Conservation (phyloP, 257 asterid genomes). For the Lycium ferocissimum region DNA sequence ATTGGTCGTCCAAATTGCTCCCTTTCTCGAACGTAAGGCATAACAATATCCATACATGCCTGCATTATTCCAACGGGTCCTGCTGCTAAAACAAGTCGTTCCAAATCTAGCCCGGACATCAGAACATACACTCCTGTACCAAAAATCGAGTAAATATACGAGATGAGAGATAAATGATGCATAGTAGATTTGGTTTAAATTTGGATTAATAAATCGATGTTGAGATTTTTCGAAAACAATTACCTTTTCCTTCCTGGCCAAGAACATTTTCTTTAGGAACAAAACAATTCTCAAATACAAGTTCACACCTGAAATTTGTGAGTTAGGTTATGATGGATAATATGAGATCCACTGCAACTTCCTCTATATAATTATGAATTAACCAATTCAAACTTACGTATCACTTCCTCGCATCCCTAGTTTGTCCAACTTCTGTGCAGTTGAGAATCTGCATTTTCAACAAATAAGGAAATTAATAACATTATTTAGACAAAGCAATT, state of each 20-base stretch:
- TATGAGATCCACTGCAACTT: background rate
- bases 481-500: background rate
- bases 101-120: constrained; percentile 96
- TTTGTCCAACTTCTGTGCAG: constrained; percentile 97
- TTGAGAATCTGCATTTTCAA: constrained; percentile 76
- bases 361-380: background rate
- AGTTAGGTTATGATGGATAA: background rate
- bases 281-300: constrained; percentile 96
- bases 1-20: constrained; percentile 96
- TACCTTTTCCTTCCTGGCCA: constrained; percentile 98
- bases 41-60: constrained; percentile 89
- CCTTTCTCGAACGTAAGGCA: constrained; percentile 84
- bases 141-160: background rate
- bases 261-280: constrained; percentile 88
- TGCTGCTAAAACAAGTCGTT: constrained; percentile 91
- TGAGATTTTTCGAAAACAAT: background rate
- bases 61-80: constrained; percentile 99
- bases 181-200: no score
- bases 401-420: constrained; percentile 99
- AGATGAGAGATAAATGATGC: background rate
- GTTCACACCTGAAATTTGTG: constrained; percentile 82
- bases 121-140: constrained; percentile 88
- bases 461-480: background rate
- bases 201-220: background rate
- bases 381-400: constrained; percentile 63